A percentile compares a stretch with the other conserved stretches of the same genome.
phyloP scores from a whole-genome alignment of 176 grass and related monocot genomes.

The Oryza nivara region DNA sequence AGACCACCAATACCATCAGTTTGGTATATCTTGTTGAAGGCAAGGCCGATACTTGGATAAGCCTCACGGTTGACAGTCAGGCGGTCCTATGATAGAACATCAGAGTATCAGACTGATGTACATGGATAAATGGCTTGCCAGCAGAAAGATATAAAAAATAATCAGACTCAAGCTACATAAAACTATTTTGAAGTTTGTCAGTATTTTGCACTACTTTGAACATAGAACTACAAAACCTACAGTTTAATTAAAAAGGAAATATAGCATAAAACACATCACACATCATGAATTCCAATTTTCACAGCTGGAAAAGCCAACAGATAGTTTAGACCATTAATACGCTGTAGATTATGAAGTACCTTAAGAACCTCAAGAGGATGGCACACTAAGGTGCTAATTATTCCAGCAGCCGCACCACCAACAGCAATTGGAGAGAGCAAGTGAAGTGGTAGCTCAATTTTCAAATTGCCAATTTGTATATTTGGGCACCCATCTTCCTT shows the following conservation, averaged over 20 bases:
- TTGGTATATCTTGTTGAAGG: conserved; percentile 64
- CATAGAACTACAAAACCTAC: neutral
- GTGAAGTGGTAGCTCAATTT: conserved; percentile 48
- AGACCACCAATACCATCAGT: conserved; percentile 63
- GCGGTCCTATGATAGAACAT: conserved; percentile 59
- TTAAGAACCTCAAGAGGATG: conserved; percentile 82
- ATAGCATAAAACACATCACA: conserved; percentile 7
- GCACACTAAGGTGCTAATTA: conserved; percentile 64
- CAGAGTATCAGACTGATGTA: neutral
- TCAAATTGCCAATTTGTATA: conserved; percentile 45
- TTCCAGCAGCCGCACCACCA: conserved; percentile 73
- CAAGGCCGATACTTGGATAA: conserved; percentile 77
- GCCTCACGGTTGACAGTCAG: conserved; percentile 60
- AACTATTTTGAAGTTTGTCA: neutral
- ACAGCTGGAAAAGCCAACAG: neutral
- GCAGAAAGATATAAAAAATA: neutral
- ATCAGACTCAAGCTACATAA: conserved; percentile 11
- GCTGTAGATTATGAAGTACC: conserved; percentile 46
- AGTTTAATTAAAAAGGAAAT: conserved; percentile 4
- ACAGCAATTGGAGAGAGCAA: conserved; percentile 58
- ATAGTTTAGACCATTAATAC: neutral
- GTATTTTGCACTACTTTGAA: conserved; percentile 2
- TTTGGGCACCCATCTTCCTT: conserved; percentile 51
- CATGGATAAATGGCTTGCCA: neutral
- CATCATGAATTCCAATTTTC: neutral